Conservation (phyloP, 2,329 filamentous ascomycete genomes). For the Diplodia seriata region DNA sequence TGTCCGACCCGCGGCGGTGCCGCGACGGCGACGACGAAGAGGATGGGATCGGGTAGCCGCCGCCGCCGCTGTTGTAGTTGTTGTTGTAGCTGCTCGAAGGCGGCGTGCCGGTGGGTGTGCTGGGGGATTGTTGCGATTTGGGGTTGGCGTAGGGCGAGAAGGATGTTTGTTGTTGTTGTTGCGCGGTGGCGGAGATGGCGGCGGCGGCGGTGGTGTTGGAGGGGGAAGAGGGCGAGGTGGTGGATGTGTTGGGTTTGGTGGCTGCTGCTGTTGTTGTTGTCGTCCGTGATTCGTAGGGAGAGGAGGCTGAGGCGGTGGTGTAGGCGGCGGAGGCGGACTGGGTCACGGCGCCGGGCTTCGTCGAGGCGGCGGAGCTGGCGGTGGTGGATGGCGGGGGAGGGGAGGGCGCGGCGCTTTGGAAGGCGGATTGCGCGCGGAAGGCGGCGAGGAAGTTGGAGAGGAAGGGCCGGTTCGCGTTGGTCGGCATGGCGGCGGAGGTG, state of each 20-base stretch:
- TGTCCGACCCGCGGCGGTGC: constrained; percentile 72
- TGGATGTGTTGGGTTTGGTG: not conserved
- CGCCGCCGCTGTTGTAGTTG: not conserved
- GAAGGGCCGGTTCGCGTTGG: constrained; percentile 66
- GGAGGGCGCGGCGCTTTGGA: constrained; percentile 61
- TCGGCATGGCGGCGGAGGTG: constrained; percentile 25
- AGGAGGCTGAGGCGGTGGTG: constrained; percentile 40
- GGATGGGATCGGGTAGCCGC: constrained; percentile 24
- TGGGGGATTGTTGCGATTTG: constrained; percentile 32
- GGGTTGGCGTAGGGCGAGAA: constrained; percentile 37
- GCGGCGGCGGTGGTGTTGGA: not conserved
- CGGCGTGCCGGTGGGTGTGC: constrained; percentile 36
- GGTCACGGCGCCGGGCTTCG: constrained; percentile 48
- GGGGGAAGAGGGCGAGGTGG: not conserved
- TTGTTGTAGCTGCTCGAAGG: not conserved
- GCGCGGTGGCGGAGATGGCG: constrained; percentile 39
- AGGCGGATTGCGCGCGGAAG: constrained; percentile 69
- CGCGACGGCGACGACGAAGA: constrained; percentile 4
- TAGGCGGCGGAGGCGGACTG: constrained; percentile 43
- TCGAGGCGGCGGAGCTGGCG: constrained; percentile 45
- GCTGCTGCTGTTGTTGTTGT: too few relatives aligned
- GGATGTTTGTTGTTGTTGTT: constrained; percentile 42
- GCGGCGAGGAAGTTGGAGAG: constrained; percentile 71
- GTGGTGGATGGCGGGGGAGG: constrained; percentile 43
- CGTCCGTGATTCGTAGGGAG: too few relatives aligned